Conservation (phyloP, 768 basidiomycete species). For the Cytidiella melzeri region DNA sequence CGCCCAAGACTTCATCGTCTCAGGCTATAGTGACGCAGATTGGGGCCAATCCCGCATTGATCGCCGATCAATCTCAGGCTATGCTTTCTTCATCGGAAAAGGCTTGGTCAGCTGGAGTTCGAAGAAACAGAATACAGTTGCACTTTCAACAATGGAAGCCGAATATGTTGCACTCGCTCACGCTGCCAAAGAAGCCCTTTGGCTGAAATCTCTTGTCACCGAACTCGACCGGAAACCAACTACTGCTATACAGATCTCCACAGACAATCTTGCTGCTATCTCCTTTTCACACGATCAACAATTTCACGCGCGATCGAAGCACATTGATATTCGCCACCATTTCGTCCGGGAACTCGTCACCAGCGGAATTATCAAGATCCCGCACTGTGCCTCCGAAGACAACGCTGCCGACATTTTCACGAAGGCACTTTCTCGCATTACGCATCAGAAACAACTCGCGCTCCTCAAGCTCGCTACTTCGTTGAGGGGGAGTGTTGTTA, state of each 20-base stretch:
- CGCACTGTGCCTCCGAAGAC: constrained; percentile 17
- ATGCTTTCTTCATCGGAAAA: constrained; percentile 28
- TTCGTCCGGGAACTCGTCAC: constrained; percentile 25
- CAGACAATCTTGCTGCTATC: constrained; percentile 34
- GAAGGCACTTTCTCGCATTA: constrained; percentile 22
- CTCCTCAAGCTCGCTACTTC: not conserved
- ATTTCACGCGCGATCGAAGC: constrained; percentile 29
- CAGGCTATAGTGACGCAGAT: constrained; percentile 24
- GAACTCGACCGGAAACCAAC: constrained; percentile 24
- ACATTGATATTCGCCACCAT: constrained; percentile 33
- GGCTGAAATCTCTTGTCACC: constrained; percentile 26
- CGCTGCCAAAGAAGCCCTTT: constrained; percentile 27
- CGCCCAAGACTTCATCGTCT: constrained; percentile 27
- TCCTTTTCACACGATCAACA: constrained; percentile 22
- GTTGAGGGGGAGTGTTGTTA: constrained; percentile 16
- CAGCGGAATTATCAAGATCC: not conserved
- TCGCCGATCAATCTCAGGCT: constrained; percentile 32
- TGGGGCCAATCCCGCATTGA: constrained; percentile 12
- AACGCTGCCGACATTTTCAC: constrained; percentile 32
- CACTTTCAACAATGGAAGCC: constrained; percentile 35
- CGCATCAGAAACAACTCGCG: not conserved
- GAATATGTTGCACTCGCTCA: constrained; percentile 32
- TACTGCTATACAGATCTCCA: constrained; percentile 22
- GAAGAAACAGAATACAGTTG: constrained; percentile 33
- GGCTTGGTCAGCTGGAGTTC: constrained; percentile 34